Evolutionary conservation across 345 rosid species (phyloP).

Genomic region (Salix arbutifolia): DNA sequence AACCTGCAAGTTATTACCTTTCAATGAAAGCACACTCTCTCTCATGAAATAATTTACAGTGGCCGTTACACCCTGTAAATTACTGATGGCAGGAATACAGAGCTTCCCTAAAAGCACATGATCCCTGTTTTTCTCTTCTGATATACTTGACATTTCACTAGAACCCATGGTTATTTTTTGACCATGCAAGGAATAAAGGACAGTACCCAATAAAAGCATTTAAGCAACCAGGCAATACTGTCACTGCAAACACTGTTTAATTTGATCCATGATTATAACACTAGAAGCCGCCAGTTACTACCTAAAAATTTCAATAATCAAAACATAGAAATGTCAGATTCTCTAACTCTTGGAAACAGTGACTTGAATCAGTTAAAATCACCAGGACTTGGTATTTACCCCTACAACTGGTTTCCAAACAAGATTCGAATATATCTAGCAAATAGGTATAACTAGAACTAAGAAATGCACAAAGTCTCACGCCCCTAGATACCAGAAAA

Average conservation of each 20-base stretch:
- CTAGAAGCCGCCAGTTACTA: background rate
- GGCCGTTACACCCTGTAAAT: background rate
- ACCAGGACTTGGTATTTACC: background rate
- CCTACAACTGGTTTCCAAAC: background rate
- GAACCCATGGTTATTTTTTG: background rate
- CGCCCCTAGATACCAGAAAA: background rate
- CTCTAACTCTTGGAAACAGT: background rate
- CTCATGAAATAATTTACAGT: background rate
- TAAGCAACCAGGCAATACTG: background rate
- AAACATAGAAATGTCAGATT: background rate
- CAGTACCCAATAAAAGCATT: background rate
- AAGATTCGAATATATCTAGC: background rate
- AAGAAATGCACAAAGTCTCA: background rate
- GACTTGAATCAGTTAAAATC: background rate
- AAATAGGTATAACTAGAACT: background rate
- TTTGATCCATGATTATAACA: background rate
- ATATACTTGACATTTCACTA: background rate
- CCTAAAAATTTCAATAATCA: background rate
- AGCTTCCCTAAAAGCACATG: background rate
- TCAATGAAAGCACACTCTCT: background rate
- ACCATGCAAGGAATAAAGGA: background rate
- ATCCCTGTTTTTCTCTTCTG: background rate
- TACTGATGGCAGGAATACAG: background rate
- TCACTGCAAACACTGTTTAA: background rate
- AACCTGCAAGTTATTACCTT: background rate